phyloP scores from a whole-genome alignment of 108 stramenopile genomes.

The Stephanodiscus triporus region DNA sequence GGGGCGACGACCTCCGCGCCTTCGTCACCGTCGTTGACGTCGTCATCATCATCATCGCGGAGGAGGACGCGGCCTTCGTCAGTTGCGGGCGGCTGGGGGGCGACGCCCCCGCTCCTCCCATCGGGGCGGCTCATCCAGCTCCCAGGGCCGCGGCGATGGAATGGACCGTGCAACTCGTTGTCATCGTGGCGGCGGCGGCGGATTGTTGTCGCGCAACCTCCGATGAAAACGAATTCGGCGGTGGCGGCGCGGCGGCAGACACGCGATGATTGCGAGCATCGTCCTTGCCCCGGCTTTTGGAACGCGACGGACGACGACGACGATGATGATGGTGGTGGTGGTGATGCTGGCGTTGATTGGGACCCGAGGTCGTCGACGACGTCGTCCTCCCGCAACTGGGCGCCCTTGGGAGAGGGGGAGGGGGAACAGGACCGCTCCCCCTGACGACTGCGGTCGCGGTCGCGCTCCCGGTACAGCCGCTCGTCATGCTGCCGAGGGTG shows the following conservation, averaged over 20 bases:
- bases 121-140: background rate
- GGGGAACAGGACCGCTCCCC: background rate
- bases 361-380: background rate
- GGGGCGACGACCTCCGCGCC: background rate
- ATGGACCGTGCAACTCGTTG: slow-evolving; percentile 7
- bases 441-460: too few species aligned
- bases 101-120: background rate
- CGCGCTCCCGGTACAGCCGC: too few species aligned
- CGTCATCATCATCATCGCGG: too few species aligned
- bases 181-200: background rate
- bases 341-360: background rate
- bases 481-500: background rate
- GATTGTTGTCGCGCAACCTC: background rate
- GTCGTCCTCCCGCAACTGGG: background rate
- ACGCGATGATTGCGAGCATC: background rate
- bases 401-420: background rate
- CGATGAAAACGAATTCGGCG: background rate
- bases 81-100: background rate
- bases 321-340: too few species aligned
- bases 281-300: slow-evolving; percentile 22
- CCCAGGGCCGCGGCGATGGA: slow-evolving; percentile 37
- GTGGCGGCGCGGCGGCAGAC: background rate
- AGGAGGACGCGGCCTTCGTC: background rate
- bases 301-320: too few species aligned
- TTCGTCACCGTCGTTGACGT: too few species aligned